Evolutionary conservation across 2,329 filamentous ascomycete genomes (phyloP), one percentile per base, ranked within the genome.

Genomic region (Stenocarpella maydis): DNA sequence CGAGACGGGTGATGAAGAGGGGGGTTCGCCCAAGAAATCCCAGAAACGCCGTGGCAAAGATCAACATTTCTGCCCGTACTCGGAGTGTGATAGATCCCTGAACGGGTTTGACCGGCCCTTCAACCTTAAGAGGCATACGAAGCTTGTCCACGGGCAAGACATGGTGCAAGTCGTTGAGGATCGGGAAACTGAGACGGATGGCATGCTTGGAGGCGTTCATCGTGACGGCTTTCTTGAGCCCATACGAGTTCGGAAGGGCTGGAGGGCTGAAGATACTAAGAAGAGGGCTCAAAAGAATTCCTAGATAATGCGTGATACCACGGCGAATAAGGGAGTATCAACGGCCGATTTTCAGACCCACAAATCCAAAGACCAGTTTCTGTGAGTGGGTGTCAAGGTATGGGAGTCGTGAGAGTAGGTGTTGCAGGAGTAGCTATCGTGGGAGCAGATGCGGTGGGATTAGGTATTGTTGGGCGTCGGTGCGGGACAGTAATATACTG

Each of bases 141-240:
- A 76, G 69, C 74, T 79, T 7, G 75, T 81, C 15, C 87, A 88
- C 74, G 75, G 74, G 12, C 71, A 75, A 71, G 47, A 50, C 31
- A 67, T 21, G 26, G 21, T 63, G 60, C 47, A 69, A 37, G 39
- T 39, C 19, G 34, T 21, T 26, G 68, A 26, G 76, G 75, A 15
- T 74, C 81, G 43, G 77, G 80, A 24, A 72, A 76, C 39, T 80
- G 81, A 24, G 81, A 84, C 69, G 74, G 86, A 85, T 68, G 87
- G 89, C 74, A 85, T 88, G 74, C 73, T 83, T 10, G 91, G 90
- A 0, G 90, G 84, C 0, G 88, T 92, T 24, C 91, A 92, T 74
- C 85, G 88, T 1, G 91, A 93, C 77, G 88, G 91, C 0, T 93
- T 91, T 74, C 73, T 93, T 74, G 82, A 83, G 75, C 85, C 86